phyloP scores from a whole-genome alignment of 108 stramenopile species.

The Skeletonema tropicum region DNA sequence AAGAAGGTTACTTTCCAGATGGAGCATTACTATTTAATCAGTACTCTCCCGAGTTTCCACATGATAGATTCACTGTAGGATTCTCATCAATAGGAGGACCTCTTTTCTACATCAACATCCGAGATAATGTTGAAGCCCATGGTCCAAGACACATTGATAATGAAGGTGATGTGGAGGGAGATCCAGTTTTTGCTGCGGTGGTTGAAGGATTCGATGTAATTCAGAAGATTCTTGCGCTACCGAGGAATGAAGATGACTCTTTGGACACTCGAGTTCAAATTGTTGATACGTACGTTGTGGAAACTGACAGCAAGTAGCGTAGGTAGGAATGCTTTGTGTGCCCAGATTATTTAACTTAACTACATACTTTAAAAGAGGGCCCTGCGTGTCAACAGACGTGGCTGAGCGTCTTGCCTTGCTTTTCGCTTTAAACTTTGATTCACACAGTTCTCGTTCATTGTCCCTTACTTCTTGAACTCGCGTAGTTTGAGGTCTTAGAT shows the following conservation, averaged over 20 bases:
- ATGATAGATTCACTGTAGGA: conserved; percentile 73
- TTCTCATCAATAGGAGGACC: conserved; percentile 81
- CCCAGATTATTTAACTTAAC: too few species aligned
- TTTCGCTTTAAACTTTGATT: too few species aligned
- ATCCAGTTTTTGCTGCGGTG: conserved; percentile 78
- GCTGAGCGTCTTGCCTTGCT: too few species aligned
- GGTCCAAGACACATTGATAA: conserved; percentile 33
- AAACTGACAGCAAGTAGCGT: neutral
- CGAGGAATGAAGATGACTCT: conserved; percentile 13
- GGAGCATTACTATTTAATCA: conserved; percentile 60
- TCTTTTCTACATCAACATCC: conserved; percentile 85
- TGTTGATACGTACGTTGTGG: conserved; percentile 17
- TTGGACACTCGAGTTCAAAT: conserved; percentile 28
- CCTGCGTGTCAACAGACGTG: too few species aligned
- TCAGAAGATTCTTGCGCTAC: conserved; percentile 40
- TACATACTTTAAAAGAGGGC: too few species aligned
- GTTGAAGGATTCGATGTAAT: conserved; percentile 70
- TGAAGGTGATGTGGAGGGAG: conserved; percentile 32
- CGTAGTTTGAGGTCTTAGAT: too few species aligned
- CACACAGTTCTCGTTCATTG: too few species aligned
- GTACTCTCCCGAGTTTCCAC: conserved; percentile 73
- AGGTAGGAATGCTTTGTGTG: neutral
- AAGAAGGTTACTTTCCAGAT: conserved; percentile 24
- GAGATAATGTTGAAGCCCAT: conserved; percentile 84
- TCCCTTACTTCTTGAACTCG: too few species aligned